Base-by-base conservation (phyloP, 441 rosid species). In the Euphorbia schlechtendalii region DNA sequence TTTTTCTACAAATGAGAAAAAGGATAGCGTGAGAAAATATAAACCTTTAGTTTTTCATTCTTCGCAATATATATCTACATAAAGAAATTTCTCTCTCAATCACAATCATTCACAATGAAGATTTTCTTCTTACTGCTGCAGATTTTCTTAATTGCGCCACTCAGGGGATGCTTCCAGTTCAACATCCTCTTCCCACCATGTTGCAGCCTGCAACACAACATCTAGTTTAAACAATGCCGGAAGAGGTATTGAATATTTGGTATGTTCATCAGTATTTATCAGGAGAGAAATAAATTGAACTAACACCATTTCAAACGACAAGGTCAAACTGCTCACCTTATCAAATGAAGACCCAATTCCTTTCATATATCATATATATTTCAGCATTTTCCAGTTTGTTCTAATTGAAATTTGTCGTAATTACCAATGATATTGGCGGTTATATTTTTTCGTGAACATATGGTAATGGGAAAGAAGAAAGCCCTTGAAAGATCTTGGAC, bases 171-270 rank as follows among this genome's bases (percentile, higher is more conserved):
- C 74, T 76, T 93, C 98, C 66, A 27, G 73, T 28, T 90, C 95
- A 55, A 84, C 77, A 57, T 84, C 96, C 79, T 93, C 97, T 78
- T 90, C 98, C 97, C 97, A 88, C 97, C 97, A 90, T 22, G 96
- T 93, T 46, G 97, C 81, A 59, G 74, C 58, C 98, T 93, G 84
- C 82, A 79, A 67, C 45, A 32, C 64, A 28, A 10, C n/a, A 32
- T 0, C 28, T 21, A 40, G 52, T 41, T 64, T 20, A 53, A 14
- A 20, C 22, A 24, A 69, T 30, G 46, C 30, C 20, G 11, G 45
- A 40, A 40, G 45, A 40, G 45, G 45, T 7, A 8, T 6, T 40
- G 45, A 9, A 9, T 12, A 8, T 40, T 40, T 11, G 45, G 3
- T 8, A 40, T 40, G 40, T 40, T 10, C 45, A 40, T 40, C 15